Conservation (phyloP, 192 early-diverging fungal species). For the Geosiphon pyriformis region DNA sequence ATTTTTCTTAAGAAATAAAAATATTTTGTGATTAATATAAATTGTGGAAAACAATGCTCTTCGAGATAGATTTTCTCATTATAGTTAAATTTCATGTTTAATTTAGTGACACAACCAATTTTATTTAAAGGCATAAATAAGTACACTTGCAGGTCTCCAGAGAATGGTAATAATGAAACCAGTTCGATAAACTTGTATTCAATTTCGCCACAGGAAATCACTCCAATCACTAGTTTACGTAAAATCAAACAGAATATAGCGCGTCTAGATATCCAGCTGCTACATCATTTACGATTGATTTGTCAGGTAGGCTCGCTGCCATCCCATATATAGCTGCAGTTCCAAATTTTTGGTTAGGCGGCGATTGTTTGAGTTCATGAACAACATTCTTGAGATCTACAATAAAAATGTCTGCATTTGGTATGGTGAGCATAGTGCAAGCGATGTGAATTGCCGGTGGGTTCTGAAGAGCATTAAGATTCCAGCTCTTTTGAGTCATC, state of each 20-base stretch:
- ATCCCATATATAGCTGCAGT: slow-evolving; percentile 91
- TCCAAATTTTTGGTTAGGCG: slow-evolving; percentile 60
- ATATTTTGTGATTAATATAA: too few species aligned
- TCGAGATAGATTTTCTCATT: too few species aligned
- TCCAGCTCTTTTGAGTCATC: slow-evolving; percentile 77
- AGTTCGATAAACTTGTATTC: too few species aligned
- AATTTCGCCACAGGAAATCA: too few species aligned
- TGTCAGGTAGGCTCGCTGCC: slow-evolving; percentile 82
- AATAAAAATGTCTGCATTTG: slow-evolving; percentile 65
- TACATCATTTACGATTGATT: slow-evolving; percentile 82
- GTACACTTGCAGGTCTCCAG: too few species aligned
- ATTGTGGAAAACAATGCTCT: too few species aligned
- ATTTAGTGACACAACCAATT: too few species aligned
- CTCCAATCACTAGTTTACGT: too few species aligned
- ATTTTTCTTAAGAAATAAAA: too few species aligned
- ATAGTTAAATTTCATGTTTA: too few species aligned
- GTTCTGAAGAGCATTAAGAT: slow-evolving; percentile 82
- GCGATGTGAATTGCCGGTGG: slow-evolving; percentile 88
- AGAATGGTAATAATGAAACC: too few species aligned
- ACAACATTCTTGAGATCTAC: slow-evolving; percentile 75
- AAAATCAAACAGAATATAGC: slow-evolving; percentile 69
- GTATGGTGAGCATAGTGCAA: slow-evolving; percentile 76
- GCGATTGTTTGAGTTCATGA: slow-evolving; percentile 58
- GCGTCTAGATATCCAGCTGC: slow-evolving; percentile 83
- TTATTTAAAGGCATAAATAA: too few species aligned